phyloP scores from a whole-genome alignment of 257 asterid species.

The Solanum etuberosum region DNA sequence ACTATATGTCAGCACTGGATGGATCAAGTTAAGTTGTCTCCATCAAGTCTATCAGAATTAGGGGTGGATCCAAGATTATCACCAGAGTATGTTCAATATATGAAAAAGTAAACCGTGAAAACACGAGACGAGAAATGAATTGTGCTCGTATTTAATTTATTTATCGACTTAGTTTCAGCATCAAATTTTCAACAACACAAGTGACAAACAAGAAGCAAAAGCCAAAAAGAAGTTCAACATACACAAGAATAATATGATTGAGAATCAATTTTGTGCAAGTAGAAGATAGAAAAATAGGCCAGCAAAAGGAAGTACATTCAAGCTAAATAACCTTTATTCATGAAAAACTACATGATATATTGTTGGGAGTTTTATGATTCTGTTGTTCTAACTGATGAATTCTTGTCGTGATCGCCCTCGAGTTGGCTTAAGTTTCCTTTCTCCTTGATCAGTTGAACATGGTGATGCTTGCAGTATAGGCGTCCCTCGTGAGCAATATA shows the following conservation, averaged over 20 bases:
- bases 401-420: conserved; percentile 57
- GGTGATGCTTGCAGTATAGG: conserved; percentile 95
- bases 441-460: conserved; percentile 89
- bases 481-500: conserved; percentile 88
- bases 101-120: neutral
- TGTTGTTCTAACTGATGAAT: conserved; percentile 8
- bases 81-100: neutral
- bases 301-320: neutral
- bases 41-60: neutral
- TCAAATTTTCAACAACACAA: neutral
- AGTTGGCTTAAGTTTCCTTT: conserved; percentile 96
- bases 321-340: neutral
- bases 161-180: neutral
- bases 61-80: neutral
- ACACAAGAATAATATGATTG: neutral
- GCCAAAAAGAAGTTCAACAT: neutral
- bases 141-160: neutral
- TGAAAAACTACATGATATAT: neutral
- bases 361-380: neutral
- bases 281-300: neutral
- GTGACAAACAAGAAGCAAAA: neutral
- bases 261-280: neutral
- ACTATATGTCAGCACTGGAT: neutral
- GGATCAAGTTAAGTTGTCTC: neutral
- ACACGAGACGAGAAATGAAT: neutral